phyloP scores from a whole-genome alignment of 2,329 filamentous ascomycete species.

The Pseudopyrenochaeta lycopersici region DNA sequence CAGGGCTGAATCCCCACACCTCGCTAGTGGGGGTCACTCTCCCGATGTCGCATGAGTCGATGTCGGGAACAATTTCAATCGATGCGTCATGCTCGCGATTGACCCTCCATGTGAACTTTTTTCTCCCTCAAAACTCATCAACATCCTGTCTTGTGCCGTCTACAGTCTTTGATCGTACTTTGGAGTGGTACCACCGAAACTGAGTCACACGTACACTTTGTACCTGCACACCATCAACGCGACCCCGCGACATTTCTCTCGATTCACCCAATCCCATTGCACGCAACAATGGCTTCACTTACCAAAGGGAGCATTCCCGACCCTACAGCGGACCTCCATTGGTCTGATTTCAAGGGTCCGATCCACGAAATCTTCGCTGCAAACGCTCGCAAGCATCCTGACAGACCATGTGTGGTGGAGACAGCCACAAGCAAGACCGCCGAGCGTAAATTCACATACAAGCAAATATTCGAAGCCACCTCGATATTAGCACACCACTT shows the following conservation, averaged over 20 bases:
- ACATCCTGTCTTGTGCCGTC: slow-evolving; percentile 4
- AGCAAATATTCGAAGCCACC: slow-evolving; percentile 84
- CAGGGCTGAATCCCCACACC: slow-evolving; percentile 31
- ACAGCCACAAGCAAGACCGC: slow-evolving; percentile 64
- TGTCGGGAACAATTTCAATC: slow-evolving; percentile 18
- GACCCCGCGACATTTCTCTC: slow-evolving; percentile 20
- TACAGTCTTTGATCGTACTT: neutral
- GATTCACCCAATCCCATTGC: slow-evolving; percentile 22
- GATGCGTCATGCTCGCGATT: slow-evolving; percentile 28
- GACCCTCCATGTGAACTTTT: slow-evolving; percentile 8
- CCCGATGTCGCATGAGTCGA: slow-evolving; percentile 46
- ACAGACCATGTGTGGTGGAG: slow-evolving; percentile 73
- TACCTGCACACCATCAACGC: slow-evolving; percentile 13
- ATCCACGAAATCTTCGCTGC: slow-evolving; percentile 75
- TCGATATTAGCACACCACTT: slow-evolving; percentile 84
- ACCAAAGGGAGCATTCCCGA: slow-evolving; percentile 61
- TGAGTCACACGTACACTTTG: slow-evolving; percentile 1
- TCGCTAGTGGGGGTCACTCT: slow-evolving; percentile 26
- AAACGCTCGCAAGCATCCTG: slow-evolving; percentile 74
- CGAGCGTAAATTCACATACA: slow-evolving; percentile 78
- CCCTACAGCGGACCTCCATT: slow-evolving; percentile 73
- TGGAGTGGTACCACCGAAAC: neutral
- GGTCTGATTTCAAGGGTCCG: slow-evolving; percentile 70
- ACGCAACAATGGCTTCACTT: slow-evolving; percentile 38
- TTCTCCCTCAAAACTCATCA: slow-evolving; percentile 6